Percentiles rank a stretch among this genome's conserved stretches.
These are phyloP conservation scores for Clonostachys byssicola DNA, from an alignment of 2,329 filamentous ascomycete genomes.

Conservation along the genomic window DNA sequence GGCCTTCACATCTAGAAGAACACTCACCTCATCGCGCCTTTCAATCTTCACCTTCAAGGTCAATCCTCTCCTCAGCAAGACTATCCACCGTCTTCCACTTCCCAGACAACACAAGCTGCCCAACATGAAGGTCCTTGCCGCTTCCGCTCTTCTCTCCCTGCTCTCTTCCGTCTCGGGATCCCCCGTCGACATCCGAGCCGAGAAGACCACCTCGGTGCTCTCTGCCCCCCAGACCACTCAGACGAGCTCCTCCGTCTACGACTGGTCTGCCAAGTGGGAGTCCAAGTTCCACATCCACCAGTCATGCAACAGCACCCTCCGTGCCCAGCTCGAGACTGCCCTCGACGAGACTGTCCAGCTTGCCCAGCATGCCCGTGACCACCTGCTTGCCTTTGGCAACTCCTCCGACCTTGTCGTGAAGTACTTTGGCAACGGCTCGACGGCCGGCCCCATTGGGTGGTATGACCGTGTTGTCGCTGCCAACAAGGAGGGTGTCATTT, in stretches of 20 bases:
- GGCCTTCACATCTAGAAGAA: not conserved
- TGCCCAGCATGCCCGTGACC: slow-evolving; percentile 57
- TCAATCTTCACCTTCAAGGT: not conserved
- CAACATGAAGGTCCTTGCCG: slow-evolving; percentile 4
- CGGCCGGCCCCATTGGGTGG: slow-evolving; percentile 56
- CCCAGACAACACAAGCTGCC: not conserved
- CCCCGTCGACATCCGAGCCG: slow-evolving; percentile 14
- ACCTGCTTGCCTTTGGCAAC: slow-evolving; percentile 54
- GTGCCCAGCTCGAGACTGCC: slow-evolving; percentile 47
- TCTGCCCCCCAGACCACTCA: not conserved
- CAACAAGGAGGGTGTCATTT: slow-evolving; percentile 52
- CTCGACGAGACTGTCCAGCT: slow-evolving; percentile 55
- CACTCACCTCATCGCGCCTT: not conserved
- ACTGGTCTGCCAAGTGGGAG: slow-evolving; percentile 24
- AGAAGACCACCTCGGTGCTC: slow-evolving; percentile 12
- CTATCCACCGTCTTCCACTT: not conserved
- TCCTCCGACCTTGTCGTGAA: slow-evolving; percentile 56
- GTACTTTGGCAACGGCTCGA: slow-evolving; percentile 61
- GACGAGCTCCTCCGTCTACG: slow-evolving; percentile 15
- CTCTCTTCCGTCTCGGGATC: slow-evolving; percentile 17
- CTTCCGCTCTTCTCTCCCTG: slow-evolving; percentile 12
- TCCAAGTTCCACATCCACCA: slow-evolving; percentile 48
- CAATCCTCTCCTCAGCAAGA: not conserved
- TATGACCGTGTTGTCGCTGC: slow-evolving; percentile 55
- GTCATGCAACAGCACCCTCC: slow-evolving; percentile 62